Evolutionary conservation across 257 asterid genomes (phyloP).

Genomic region (Ligustrum vulgare): DNA sequence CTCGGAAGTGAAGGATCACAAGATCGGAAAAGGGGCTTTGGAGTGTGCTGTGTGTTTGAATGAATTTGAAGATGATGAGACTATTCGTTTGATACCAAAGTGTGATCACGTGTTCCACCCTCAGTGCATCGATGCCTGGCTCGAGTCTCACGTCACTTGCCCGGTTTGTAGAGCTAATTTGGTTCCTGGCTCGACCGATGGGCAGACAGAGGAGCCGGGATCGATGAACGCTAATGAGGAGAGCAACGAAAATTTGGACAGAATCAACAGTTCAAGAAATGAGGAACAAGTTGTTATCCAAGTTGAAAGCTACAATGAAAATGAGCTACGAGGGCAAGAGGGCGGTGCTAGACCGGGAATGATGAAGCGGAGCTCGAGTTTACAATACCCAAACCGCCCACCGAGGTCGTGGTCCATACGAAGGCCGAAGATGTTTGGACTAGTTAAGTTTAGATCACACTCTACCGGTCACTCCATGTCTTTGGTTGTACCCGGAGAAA

Average conservation of each 20-base stretch:
- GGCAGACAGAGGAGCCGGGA: constrained; percentile 16
- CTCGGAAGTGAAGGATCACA: constrained; percentile 63
- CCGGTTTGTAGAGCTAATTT: constrained; percentile 62
- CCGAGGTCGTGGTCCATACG: constrained; percentile 28
- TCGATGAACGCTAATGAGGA: background rate
- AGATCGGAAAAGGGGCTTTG: constrained; percentile 70
- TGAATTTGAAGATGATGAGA: constrained; percentile 72
- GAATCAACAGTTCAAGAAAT: constrained; percentile 3
- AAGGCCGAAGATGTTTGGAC: constrained; percentile 21
- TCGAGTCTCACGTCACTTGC: constrained; percentile 47
- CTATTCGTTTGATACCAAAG: constrained; percentile 73
- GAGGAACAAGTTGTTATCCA: constrained; percentile 27
- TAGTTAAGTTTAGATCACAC: constrained; percentile 50
- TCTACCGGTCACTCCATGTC: constrained; percentile 45
- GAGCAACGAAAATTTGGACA: background rate
- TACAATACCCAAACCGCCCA: constrained; percentile 15
- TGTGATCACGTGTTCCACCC: constrained; percentile 89
- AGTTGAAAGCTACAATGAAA: constrained; percentile 19
- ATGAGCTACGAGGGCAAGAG: background rate
- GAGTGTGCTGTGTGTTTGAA: constrained; percentile 96
- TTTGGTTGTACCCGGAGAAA: constrained; percentile 42
- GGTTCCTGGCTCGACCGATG: constrained; percentile 21
- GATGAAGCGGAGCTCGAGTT: constrained; percentile 40
- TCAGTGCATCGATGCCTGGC: constrained; percentile 52
- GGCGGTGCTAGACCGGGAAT: constrained; percentile 1